Evolutionary conservation across 495 filamentous ascomycete species (phyloP).

Genomic region (Terfezia claveryi): DNA sequence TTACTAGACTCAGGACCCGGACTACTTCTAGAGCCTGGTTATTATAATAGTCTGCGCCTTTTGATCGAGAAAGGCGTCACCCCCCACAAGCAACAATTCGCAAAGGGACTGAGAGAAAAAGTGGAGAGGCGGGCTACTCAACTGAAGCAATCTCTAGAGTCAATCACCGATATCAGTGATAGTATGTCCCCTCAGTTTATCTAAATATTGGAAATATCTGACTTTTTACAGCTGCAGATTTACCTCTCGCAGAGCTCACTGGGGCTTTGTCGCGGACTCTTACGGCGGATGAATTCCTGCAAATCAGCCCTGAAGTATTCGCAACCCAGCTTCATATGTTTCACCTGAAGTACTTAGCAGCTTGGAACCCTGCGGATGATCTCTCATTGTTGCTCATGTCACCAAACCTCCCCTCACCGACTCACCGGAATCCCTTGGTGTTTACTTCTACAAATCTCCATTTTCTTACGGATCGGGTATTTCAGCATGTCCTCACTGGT

Average conservation of each 20-base stretch:
- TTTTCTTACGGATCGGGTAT: constrained; percentile 19
- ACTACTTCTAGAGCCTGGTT: constrained; percentile 17
- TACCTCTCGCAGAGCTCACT: background rate
- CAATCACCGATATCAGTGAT: constrained; percentile 4
- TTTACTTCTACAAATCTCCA: constrained; percentile 19
- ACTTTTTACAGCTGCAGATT: background rate
- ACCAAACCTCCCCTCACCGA: constrained; percentile 14
- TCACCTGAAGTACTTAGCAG: constrained; percentile 16
- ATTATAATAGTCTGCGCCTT: constrained; percentile 17
- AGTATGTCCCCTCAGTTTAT: background rate
- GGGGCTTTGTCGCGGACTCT: constrained; percentile 5
- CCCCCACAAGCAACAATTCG: constrained; percentile 14
- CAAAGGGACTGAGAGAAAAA: constrained; percentile 15
- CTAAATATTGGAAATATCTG: background rate
- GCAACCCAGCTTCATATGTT: constrained; percentile 19
- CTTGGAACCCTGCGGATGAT: constrained; percentile 18
- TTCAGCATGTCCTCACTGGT: constrained; percentile 17
- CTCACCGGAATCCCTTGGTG: constrained; percentile 20
- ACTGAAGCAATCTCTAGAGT: constrained; percentile 10
- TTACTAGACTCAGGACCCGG: constrained; percentile 13
- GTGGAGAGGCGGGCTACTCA: constrained; percentile 10
- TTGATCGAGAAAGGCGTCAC: constrained; percentile 20
- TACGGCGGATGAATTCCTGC: constrained; percentile 18
- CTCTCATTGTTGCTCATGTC: constrained; percentile 18
- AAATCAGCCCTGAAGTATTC: constrained; percentile 14